Conservation (phyloP, 1,139 yeast species). For the Magnusiomyces fungicola region DNA sequence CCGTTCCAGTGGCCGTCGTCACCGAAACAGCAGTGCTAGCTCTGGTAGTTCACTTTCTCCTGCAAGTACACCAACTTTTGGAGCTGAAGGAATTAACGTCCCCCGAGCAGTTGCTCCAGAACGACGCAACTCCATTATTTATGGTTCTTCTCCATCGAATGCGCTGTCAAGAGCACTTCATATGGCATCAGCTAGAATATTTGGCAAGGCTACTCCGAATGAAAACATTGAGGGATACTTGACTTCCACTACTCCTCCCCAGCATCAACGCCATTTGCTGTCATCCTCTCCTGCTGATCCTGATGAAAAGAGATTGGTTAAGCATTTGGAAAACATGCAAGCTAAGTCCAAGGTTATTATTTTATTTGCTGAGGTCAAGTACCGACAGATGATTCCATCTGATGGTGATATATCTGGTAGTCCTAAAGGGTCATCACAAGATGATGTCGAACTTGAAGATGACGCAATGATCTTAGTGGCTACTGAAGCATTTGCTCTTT, state of each 20-base stretch:
- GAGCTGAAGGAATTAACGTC: conserved; percentile 4
- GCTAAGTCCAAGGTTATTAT: conserved; percentile 87
- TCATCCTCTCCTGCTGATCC: conserved; percentile 17
- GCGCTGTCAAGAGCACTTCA: conserved; percentile 85
- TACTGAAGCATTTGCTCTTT: conserved; percentile 79
- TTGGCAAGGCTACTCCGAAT: conserved; percentile 41
- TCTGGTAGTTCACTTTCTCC: conserved; percentile 4
- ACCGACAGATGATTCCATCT: conserved; percentile 70
- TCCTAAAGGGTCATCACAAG: conserved; percentile 42
- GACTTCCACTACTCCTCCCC: conserved; percentile 34
- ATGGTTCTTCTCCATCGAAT: conserved; percentile 70
- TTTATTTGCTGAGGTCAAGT: conserved; percentile 86
- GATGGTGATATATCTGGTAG: conserved; percentile 26
- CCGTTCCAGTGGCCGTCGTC: not conserved
- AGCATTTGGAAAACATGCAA: conserved; percentile 63
- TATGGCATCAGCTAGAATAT: conserved; percentile 78
- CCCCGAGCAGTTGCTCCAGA: conserved; percentile 4
- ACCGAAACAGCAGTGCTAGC: not conserved
- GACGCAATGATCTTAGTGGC: conserved; percentile 54
- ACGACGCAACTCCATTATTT: conserved; percentile 31
- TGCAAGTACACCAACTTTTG: conserved; percentile 3
- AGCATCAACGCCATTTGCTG: conserved; percentile 17
- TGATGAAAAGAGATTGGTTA: conserved; percentile 36
- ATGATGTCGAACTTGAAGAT: not conserved
- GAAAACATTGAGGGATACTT: not conserved